phyloP scores from a whole-genome alignment of 2,329 filamentous ascomycete species.

The Penicillium sp. region DNA sequence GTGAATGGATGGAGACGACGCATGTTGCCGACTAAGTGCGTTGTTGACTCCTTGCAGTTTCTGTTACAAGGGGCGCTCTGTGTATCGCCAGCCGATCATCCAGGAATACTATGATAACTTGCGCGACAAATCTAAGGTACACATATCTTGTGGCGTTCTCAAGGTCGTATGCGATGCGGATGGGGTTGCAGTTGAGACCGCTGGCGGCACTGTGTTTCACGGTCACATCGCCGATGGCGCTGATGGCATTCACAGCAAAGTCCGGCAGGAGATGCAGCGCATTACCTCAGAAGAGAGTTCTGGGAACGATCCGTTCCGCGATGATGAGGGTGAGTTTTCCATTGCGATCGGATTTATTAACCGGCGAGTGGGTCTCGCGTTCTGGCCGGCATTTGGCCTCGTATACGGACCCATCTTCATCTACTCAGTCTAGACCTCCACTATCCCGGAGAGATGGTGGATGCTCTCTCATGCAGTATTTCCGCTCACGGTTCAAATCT shows the following conservation, averaged over 20 bases:
- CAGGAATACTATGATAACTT: slow-evolving; percentile 22
- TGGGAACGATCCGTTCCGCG: slow-evolving; percentile 6
- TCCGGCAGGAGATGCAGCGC: slow-evolving; percentile 36
- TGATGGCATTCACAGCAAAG: slow-evolving; percentile 44
- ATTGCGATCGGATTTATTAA: not conserved
- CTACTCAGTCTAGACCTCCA: not conserved
- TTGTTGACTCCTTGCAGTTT: not conserved
- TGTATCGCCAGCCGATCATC: slow-evolving; percentile 23
- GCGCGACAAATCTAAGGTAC: slow-evolving; percentile 34
- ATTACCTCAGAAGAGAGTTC: slow-evolving; percentile 8
- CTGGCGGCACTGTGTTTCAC: slow-evolving; percentile 33
- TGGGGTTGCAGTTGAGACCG: slow-evolving; percentile 31
- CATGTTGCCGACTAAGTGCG: no score
- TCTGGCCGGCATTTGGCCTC: not conserved
- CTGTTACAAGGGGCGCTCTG: slow-evolving; percentile 8
- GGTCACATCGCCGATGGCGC: slow-evolving; percentile 43
- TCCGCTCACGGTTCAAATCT: not conserved
- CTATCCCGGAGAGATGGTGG: not conserved
- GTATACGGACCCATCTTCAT: not conserved
- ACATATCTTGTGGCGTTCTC: slow-evolving; percentile 29
- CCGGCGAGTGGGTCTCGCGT: slow-evolving; percentile 1
- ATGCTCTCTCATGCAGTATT: slow-evolving; percentile 5
- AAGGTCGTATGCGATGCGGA: slow-evolving; percentile 23
- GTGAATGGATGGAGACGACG: no score
- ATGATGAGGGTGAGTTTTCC: not conserved